Conservation (phyloP, 2,329 filamentous ascomycete genomes). For the Colletotrichum aenigma region DNA sequence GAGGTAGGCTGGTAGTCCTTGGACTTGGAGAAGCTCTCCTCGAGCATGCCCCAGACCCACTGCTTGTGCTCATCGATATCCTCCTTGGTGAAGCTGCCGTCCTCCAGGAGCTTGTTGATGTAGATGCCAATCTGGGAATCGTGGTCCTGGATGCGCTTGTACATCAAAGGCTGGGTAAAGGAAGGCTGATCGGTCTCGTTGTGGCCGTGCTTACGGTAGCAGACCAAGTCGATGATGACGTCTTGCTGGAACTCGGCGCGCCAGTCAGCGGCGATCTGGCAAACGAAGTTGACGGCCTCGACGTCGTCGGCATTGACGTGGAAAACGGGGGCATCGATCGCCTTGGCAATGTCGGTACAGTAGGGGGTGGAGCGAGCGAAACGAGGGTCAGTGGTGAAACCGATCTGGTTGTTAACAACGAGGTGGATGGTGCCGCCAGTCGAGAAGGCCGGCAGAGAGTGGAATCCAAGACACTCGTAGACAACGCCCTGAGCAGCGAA, state of each 20-base stretch:
- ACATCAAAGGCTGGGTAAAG: constrained; percentile 99
- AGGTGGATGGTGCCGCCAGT: constrained; percentile 97
- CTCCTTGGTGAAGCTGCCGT: constrained; percentile 95
- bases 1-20: constrained; percentile 97
- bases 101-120: constrained; percentile 85
- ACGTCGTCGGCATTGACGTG: constrained; percentile 99
- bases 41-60: constrained; percentile 99
- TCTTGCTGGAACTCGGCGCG: constrained; percentile 98
- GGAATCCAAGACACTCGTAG: constrained; percentile 98
- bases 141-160: constrained; percentile 93
- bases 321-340: constrained; percentile 97
- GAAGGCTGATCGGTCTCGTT: constrained; percentile 99
- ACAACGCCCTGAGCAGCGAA: constrained; percentile 97
- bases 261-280: constrained; percentile 96
- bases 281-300: constrained; percentile 97
- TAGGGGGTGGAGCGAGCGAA: constrained; percentile 97
- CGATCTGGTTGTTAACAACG: constrained; percentile 99
- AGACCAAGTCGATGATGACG: constrained; percentile 96
- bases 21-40: constrained; percentile 95
- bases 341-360: constrained; percentile 99
- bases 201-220: constrained; percentile 98
- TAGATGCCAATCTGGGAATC: constrained; percentile 89
- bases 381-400: constrained; percentile 97
- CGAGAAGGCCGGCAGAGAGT: constrained; percentile 93
- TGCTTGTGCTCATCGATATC: constrained; percentile 99